Percentiles rank a stretch among this genome's conserved stretches.
These are phyloP conservation scores for Hyaloscypha hepaticicola DNA, from an alignment of 495 filamentous ascomycete genomes.

Conservation along the genomic window DNA sequence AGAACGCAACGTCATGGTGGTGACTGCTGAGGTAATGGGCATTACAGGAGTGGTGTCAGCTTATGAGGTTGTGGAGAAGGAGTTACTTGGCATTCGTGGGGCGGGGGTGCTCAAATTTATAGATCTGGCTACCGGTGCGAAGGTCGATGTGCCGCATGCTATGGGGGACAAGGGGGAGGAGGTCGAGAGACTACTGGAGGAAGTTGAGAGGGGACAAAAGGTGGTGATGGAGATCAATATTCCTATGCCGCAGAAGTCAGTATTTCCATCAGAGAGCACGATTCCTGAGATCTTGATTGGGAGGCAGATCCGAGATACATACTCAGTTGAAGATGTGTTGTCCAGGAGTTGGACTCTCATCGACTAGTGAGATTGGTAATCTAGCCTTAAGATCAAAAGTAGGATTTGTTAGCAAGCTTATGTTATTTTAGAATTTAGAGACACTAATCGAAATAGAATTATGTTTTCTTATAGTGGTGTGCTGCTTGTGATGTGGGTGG, in stretches of 20 bases:
- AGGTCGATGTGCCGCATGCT: not conserved
- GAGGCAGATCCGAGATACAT: no score
- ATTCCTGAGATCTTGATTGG: not conserved
- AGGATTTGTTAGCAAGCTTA: no score
- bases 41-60: not conserved
- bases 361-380: no score
- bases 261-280: not conserved
- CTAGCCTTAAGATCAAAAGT: no score
- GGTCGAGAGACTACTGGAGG: not conserved
- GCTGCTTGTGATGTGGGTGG: no score
- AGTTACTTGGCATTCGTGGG: not conserved
- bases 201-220: not conserved
- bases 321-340: no score
- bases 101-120: not conserved
- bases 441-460: no score
- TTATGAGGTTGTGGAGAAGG: not conserved
- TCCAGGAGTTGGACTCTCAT: no score
- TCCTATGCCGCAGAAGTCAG: not conserved
- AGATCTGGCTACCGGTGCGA: not conserved
- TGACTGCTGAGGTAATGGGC: not conserved
- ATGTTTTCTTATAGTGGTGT: no score
- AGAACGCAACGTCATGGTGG: not conserved
- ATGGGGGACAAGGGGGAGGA: not conserved
- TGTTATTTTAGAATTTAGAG: no score
- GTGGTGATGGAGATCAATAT: not conserved